Base-by-base conservation (phyloP, 1,284 basidiomycete species). In the Pascua guehoae region DNA sequence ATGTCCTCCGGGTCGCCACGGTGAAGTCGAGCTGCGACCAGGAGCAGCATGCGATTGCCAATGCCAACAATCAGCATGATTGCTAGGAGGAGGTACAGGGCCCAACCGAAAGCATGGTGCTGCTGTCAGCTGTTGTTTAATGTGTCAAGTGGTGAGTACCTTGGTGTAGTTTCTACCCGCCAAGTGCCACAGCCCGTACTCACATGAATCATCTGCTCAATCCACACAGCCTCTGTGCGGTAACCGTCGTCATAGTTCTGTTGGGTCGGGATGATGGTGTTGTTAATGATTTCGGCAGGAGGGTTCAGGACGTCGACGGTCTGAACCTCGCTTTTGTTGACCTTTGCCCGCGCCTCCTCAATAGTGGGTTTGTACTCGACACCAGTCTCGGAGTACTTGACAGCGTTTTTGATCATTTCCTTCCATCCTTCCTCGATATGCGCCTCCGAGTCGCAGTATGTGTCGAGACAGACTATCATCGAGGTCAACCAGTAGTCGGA, bases 31-130 rank as follows among this genome's bases (percentile, higher is more conserved):
- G 24, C 8, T 12, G 40, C 17, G 11, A 50, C 24, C 4, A 36
- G 16, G 7, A 39, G 43, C 24, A 38, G 48, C 12, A 55, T 12
- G 18, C 55, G 49, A 37, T 63, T 60, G 43, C 54, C 39, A 1
- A 60, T 36, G 12, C 63, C 63, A 40, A 65, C 50, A 14, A 63
- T 8, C 9, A 68, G 46, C 16, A 61, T 53, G 15, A 50, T 12
- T 2, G 43, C 61, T 3, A 65, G 15, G 18, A 68, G 58, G 12
- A 66, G 18, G 42, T 65, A 66, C 18, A 68, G 51, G 36, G 53
- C 38, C 56, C 58, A 59, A 4, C 66, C 66, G 36, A 62, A 68
- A 8, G 54, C 55, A 49, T 68, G 60, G 42, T 65, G 62, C 58
- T 65, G 51, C 24, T 7, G 24, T 32, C 37, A 57, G 38, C 39